Evolutionary conservation across 805 yeast species (phyloP).

Genomic region (Starmerella davenportii): DNA sequence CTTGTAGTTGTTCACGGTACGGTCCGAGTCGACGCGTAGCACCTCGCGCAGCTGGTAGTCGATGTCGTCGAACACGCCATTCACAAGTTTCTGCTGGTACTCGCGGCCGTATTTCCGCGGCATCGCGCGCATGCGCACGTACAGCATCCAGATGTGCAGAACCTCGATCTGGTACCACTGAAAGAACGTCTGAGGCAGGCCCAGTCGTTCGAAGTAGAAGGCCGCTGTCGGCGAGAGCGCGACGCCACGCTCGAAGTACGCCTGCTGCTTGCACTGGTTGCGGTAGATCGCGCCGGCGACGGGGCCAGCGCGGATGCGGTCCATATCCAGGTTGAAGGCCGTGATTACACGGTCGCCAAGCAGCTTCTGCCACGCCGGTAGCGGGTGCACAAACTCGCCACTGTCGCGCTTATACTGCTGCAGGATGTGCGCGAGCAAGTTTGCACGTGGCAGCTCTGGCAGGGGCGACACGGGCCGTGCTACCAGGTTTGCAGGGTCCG

Average conservation of each 20-base stretch:
- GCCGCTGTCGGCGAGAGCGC: constrained; percentile 48
- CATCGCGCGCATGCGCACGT: constrained; percentile 90
- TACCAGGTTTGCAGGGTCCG: constrained; percentile 10
- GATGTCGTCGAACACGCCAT: constrained; percentile 75
- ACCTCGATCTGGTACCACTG: constrained; percentile 91
- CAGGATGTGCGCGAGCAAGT: constrained; percentile 18
- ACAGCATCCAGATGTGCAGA: constrained; percentile 82
- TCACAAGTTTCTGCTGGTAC: constrained; percentile 83
- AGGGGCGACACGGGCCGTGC: constrained; percentile 16
- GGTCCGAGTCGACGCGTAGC: constrained; percentile 62
- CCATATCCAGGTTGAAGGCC: constrained; percentile 68
- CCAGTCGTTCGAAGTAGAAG: constrained; percentile 72
- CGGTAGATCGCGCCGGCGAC: constrained; percentile 81
- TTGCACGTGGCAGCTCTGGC: constrained; percentile 14
- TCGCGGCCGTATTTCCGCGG: constrained; percentile 76
- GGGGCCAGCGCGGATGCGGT: constrained; percentile 78
- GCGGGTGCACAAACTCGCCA: constrained; percentile 14
- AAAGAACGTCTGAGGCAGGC: constrained; percentile 71
- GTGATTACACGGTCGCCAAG: constrained; percentile 22
- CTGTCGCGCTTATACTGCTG: constrained; percentile 19
- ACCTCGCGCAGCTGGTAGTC: constrained; percentile 73
- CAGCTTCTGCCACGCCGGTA: constrained; percentile 20
- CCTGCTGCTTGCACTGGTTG: constrained; percentile 74
- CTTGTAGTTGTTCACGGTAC: constrained; percentile 68
- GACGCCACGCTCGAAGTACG: constrained; percentile 22